phyloP scores from a whole-genome alignment of 1,284 basidiomycete species.

The Pseudozyma hubeiensis region DNA sequence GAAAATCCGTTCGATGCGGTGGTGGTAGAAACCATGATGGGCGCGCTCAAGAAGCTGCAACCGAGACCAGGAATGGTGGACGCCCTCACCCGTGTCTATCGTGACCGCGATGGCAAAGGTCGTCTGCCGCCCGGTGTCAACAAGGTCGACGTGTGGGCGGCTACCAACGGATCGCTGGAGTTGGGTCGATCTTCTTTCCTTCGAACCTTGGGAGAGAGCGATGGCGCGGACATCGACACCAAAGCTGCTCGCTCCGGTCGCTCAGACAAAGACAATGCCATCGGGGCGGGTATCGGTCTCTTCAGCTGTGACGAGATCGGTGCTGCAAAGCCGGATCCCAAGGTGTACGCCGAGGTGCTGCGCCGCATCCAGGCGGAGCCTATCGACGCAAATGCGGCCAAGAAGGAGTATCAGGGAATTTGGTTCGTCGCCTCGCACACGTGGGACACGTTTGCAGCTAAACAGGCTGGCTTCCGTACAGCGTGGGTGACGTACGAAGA shows the following conservation, averaged over 20 bases:
- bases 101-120: conserved; percentile 40
- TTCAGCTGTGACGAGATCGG: conserved; percentile 61
- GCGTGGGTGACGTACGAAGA: conserved; percentile 64
- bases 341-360: conserved; percentile 53
- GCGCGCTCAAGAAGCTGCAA: conserved; percentile 39
- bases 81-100: conserved; percentile 50
- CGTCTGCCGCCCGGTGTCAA: conserved; percentile 23
- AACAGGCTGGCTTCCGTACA: conserved; percentile 54
- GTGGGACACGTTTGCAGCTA: conserved; percentile 48
- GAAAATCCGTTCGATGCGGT: conserved; percentile 36
- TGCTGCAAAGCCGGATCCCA: conserved; percentile 57
- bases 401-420: conserved; percentile 41
- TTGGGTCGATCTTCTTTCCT: conserved; percentile 43
- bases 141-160: conserved; percentile 56
- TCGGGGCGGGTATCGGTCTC: conserved; percentile 46
- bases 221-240: conserved; percentile 47
- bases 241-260: conserved; percentile 28
- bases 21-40: conserved; percentile 54
- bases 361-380: conserved; percentile 30
- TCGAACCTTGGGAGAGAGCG: conserved; percentile 32
- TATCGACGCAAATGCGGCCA: conserved; percentile 27
- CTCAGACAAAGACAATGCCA: conserved; percentile 8
- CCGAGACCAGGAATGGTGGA: conserved; percentile 60
- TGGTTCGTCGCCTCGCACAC: conserved; percentile 64
- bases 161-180: conserved; percentile 55